These are phyloP conservation scores for Cryptosporidium andersoni DNA, from an alignment of 169 alveolate genomes.

Conservation along the genomic window DNA sequence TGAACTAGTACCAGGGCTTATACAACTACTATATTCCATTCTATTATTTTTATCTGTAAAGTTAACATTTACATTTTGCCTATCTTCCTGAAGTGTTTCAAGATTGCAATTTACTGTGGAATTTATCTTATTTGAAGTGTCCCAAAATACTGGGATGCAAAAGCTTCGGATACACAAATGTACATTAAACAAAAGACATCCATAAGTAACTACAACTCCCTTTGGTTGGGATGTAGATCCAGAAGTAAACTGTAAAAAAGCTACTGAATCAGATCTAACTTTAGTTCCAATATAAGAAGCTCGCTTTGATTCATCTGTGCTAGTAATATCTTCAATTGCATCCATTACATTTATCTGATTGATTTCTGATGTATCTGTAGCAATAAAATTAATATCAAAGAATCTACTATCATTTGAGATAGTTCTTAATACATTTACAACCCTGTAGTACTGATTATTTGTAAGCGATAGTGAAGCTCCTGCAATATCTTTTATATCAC, in stretches of 20 bases:
- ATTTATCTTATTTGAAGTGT: background rate
- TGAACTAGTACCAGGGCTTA: too few relatives aligned
- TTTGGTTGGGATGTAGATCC: slow-evolving; percentile 77
- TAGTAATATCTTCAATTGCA: background rate
- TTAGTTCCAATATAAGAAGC: slow-evolving; percentile 18
- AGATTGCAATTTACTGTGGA: slow-evolving; percentile 11
- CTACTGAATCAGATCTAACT: slow-evolving; percentile 51
- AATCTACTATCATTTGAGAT: slow-evolving; percentile 61
- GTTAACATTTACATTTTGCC: too few relatives aligned
- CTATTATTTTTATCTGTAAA: too few relatives aligned
- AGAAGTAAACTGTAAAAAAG: slow-evolving; percentile 75
- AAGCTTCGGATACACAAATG: slow-evolving; percentile 55
- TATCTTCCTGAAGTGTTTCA: background rate
- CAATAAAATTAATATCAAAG: slow-evolving; percentile 14
- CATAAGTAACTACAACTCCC: slow-evolving; percentile 74
- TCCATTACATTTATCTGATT: slow-evolving; percentile 6
- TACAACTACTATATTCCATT: too few relatives aligned
- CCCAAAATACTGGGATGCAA: slow-evolving; percentile 24
- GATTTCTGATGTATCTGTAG: slow-evolving; percentile 45
- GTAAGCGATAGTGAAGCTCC: slow-evolving; percentile 73
- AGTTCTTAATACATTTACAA: slow-evolving; percentile 46
- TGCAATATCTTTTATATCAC: slow-evolving; percentile 76
- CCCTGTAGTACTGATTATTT: slow-evolving; percentile 44
- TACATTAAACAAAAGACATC: slow-evolving; percentile 70
- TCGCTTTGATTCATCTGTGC: background rate